Conservation (phyloP, 139 green algal genomes). For the Chlamydomonas applanata region DNA sequence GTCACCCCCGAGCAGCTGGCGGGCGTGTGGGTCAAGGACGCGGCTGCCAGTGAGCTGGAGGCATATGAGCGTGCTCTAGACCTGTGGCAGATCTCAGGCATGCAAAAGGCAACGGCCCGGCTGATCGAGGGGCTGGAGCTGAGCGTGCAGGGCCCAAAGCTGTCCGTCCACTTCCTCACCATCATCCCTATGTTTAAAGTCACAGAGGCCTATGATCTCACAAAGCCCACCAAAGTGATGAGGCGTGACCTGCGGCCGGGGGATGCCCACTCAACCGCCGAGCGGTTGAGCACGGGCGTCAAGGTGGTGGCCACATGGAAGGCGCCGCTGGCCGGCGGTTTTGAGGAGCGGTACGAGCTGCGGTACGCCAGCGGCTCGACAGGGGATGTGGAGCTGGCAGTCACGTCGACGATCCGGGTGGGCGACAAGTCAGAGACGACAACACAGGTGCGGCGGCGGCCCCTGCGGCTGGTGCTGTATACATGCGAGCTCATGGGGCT, state of each 20-base stretch:
- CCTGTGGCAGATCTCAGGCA: not conserved
- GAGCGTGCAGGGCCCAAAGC: not conserved
- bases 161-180: constrained; percentile 19
- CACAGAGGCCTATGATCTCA: not conserved
- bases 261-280: not conserved
- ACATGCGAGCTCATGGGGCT: too few relatives aligned
- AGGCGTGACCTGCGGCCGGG: constrained; percentile 17
- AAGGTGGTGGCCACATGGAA: too few relatives aligned
- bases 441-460: constrained; percentile 11
- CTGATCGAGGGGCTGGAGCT: constrained; percentile 30
- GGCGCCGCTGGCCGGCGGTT: not conserved
- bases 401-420: constrained; percentile 15
- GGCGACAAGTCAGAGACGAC: not conserved
- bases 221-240: constrained; percentile 2
- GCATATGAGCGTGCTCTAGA: too few relatives aligned
- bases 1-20: too few relatives aligned
- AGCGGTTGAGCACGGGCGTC: not conserved
- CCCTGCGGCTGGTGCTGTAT: too few relatives aligned
- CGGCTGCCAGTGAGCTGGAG: too few relatives aligned
- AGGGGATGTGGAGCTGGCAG: constrained; percentile 3
- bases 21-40: too few relatives aligned
- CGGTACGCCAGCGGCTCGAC: too few relatives aligned
- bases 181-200: constrained; percentile 26
- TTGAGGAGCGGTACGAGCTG: constrained; percentile 18
- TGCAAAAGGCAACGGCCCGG: constrained; percentile 18